Percentiles rank a stretch among this genome's conserved stretches.
These are phyloP conservation scores for Straminergon stramineum DNA, from an alignment of 225 moss, liverwort and hornwort genomes.

Conservation along the genomic window DNA sequence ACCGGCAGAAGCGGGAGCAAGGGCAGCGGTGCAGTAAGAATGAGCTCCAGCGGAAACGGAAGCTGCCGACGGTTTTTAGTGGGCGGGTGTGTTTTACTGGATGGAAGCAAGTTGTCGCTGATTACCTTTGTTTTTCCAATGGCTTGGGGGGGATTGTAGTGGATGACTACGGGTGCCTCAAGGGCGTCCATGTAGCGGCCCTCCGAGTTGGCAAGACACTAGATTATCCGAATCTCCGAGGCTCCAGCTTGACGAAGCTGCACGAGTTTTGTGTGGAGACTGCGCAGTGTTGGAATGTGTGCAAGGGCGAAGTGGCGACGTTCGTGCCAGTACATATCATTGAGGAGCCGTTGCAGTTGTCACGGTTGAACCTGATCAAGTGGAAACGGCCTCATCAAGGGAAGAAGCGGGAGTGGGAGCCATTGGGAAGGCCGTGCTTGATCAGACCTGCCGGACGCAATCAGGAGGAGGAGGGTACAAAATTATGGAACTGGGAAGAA, in stretches of 20 bases:
- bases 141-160: conserved; percentile 33
- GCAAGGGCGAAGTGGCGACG: conserved; percentile 29
- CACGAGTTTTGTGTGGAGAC: conserved; percentile 19
- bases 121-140: conserved; percentile 39
- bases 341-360: conserved; percentile 33
- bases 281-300: conserved; percentile 9
- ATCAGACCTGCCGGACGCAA: not conserved
- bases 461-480: not conserved
- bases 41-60: conserved; percentile 28
- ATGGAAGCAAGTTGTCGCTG: conserved; percentile 45
- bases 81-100: conserved; percentile 40
- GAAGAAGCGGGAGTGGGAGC: not conserved
- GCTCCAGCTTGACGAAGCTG: conserved; percentile 22
- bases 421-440: conserved; percentile 7
- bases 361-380: conserved; percentile 23
- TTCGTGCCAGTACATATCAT: conserved; percentile 46
- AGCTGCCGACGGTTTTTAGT: conserved; percentile 23
- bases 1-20: conserved; percentile 6
- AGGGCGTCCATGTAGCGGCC: conserved; percentile 38
- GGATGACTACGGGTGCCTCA: conserved; percentile 36
- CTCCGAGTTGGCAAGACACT: conserved; percentile 12
- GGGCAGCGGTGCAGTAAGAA: conserved; percentile 16
- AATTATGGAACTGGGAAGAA: not conserved
- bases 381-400: conserved; percentile 9
- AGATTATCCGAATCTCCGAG: conserved; percentile 1